Base-by-base conservation (phyloP, 2,329 filamentous ascomycete genomes). In the Furcasterigmium furcatum region DNA sequence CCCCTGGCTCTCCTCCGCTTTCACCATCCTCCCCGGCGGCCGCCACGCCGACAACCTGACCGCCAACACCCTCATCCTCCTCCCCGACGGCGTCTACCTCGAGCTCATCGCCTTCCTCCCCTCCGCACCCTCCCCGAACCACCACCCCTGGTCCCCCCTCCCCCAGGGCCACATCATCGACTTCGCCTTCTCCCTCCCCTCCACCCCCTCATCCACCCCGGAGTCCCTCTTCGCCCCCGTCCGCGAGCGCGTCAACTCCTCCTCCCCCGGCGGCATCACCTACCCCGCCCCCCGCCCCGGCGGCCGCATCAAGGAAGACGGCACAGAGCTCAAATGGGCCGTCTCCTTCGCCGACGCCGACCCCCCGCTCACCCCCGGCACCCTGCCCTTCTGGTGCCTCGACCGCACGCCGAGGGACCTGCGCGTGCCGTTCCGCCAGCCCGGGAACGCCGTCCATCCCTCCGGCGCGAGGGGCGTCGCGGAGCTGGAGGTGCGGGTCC, bases 371-470 rank as follows among this genome's bases (percentile, higher is more conserved):
- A 61, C 65, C 9, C 64, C 76, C 1, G 80, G 82, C 0, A 63
- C 65, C 13, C 56, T 82, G 10, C 84, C 84, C 0, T 87, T 87
- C 53, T 87, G 77, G 71, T 84, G 80, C 55, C 71, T 86, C 39
- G 84, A 88, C 58, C 63, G 78, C 12, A 86, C 83, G 2, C 64
- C 72, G 3, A 61, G 84, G 7, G 52, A 64, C n/a, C 57, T 79
- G 3, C 64, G 84, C 0, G 82, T 85, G 3, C 80, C 82, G 7
- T 54, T 68, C 4, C 51, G 57, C 2, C 54, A 62, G 0, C 53
- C 47, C 4, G 64, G 60, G 13, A 65, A 60, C 32, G 66, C 66
- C 4, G 61, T 55, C 12, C 83, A 86, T 62, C 65, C 76, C 0
- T 77, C 66, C 7, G 73, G 72, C 0, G 77, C 70, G 0, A 53